Percentiles rank a stretch among this genome's conserved stretches.
Conservation (phyloP, 345 rosid genomes). For the Mallotus nudiflorus region DNA sequence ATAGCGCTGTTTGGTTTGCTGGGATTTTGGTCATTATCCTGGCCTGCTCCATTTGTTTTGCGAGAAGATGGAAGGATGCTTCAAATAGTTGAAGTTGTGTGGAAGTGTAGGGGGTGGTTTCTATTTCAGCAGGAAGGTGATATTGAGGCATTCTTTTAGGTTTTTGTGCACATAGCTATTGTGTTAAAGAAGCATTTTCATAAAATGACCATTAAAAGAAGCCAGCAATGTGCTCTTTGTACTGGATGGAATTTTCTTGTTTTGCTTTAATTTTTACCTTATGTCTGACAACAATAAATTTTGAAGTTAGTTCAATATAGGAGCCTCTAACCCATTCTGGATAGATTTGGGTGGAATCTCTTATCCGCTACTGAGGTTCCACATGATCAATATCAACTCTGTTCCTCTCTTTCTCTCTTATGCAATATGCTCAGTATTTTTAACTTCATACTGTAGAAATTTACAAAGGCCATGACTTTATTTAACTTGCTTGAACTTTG, state of each 20-base stretch:
- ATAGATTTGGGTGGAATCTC: neutral
- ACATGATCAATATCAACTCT: neutral
- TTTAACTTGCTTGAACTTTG: neutral
- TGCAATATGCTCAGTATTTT: neutral
- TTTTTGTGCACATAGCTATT: neutral
- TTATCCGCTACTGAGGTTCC: neutral
- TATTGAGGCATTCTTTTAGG: neutral
- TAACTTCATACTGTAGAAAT: neutral
- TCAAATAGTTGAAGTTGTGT: too few relatives aligned
- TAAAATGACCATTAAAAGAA: neutral
- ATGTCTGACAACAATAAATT: neutral
- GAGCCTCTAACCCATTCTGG: neutral
- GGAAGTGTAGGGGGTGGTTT: too few relatives aligned
- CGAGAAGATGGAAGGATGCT: neutral
- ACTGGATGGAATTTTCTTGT: neutral
- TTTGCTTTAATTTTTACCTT: neutral
- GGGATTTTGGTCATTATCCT: neutral
- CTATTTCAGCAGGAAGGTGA: neutral
- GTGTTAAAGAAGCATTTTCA: neutral
- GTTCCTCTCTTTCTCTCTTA: neutral
- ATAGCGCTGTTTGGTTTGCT: neutral
- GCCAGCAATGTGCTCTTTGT: neutral
- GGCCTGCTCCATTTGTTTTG: neutral
- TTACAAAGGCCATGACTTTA: neutral
- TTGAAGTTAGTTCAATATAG: neutral